Percentiles rank a stretch among this genome's conserved stretches.
Conservation (phyloP, 768 basidiomycete genomes). For the Clathrus columnatus region DNA sequence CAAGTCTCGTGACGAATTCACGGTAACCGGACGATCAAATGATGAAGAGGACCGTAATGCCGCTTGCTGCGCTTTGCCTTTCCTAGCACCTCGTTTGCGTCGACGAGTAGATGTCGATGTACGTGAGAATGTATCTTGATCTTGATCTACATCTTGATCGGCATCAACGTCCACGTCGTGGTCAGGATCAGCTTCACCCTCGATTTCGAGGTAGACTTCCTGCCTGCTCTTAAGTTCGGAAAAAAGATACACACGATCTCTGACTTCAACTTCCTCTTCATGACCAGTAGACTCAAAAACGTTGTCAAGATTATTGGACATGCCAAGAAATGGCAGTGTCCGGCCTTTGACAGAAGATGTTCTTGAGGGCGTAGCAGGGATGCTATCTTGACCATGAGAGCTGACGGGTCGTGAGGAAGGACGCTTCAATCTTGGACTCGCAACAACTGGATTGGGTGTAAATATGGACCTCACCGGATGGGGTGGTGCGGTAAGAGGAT, state of each 20-base stretch:
- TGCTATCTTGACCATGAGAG: constrained; percentile 13
- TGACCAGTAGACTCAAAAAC: constrained; percentile 15
- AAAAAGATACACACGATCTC: not conserved
- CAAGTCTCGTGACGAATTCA: constrained; percentile 37
- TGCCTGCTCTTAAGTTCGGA: constrained; percentile 28
- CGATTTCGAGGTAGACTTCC: constrained; percentile 24
- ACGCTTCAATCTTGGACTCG: constrained; percentile 58
- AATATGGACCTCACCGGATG: not conserved
- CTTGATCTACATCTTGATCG: constrained; percentile 24
- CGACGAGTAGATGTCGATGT: constrained; percentile 69
- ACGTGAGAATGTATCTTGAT: constrained; percentile 36
- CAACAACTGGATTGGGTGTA: constrained; percentile 51
- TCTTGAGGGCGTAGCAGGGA: constrained; percentile 18
- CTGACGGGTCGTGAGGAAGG: constrained; percentile 58
- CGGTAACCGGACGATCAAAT: constrained; percentile 11
- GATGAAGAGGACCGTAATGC: constrained; percentile 23
- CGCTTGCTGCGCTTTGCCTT: constrained; percentile 53
- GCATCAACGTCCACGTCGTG: too few species aligned
- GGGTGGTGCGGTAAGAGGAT: not conserved
- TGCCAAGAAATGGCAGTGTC: constrained; percentile 42
- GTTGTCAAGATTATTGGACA: constrained; percentile 33
- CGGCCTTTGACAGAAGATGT: constrained; percentile 33
- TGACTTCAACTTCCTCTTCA: not conserved
- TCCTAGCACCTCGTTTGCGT: constrained; percentile 77
- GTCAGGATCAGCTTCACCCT: constrained; percentile 12